These are phyloP conservation scores for Russula vinacea DNA, from an alignment of 768 basidiomycete genomes.

Conservation along the genomic window DNA sequence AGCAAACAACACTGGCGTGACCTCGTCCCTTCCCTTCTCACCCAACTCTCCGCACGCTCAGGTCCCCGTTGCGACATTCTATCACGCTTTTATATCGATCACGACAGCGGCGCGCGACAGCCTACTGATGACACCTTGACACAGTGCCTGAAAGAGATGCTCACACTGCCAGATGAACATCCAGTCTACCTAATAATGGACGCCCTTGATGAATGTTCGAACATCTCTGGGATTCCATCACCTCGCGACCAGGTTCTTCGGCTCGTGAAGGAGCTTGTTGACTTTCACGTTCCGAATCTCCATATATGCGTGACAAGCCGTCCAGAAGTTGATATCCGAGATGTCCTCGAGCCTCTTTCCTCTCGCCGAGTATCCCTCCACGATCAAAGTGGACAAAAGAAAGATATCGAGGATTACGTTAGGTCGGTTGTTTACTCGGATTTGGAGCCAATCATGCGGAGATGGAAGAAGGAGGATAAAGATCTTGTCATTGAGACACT, in stretches of 20 bases:
- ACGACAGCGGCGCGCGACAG: background rate
- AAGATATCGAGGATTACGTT: background rate
- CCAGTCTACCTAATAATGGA: slow-evolving; percentile 2
- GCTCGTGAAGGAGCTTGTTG: background rate
- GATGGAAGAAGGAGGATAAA: slow-evolving; percentile 3
- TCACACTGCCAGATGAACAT: background rate
- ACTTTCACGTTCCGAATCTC: background rate
- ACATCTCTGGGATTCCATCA: background rate
- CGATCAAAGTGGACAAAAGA: slow-evolving; percentile 3
- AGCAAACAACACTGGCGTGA: background rate
- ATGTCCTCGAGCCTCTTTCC: background rate
- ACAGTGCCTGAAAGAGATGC: slow-evolving; percentile 1
- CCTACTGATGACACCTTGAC: background rate
- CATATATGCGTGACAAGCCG: slow-evolving; percentile 10
- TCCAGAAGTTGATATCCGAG: background rate
- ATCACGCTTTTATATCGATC: background rate
- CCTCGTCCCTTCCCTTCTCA: slow-evolving; percentile 8
- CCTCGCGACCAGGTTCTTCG: background rate
- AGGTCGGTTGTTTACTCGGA: background rate
- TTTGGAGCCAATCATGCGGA: background rate
- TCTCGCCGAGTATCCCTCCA: background rate
- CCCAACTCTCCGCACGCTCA: slow-evolving; percentile 4
- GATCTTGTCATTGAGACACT: background rate
- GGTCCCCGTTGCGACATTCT: background rate
- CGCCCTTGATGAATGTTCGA: slow-evolving; percentile 2